Conservation (phyloP, 2,329 filamentous ascomycete species). For the Claviceps monticola region DNA sequence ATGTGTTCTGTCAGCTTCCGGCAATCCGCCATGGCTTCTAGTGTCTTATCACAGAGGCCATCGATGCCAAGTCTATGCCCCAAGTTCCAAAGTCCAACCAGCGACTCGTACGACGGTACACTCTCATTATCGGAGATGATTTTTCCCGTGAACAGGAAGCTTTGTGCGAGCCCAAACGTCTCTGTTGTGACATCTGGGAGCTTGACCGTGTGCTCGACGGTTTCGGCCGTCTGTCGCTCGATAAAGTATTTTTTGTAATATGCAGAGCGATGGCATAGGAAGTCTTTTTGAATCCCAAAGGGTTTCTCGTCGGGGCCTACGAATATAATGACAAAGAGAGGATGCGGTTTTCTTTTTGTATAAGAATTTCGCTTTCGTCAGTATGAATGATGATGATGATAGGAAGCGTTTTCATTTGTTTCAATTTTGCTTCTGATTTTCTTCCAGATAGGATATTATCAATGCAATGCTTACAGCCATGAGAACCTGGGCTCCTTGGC, state of each 20-base stretch:
- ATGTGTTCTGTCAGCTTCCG: conserved; percentile 39
- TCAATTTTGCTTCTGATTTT: not conserved
- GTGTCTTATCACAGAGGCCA: conserved; percentile 40
- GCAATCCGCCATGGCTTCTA: conserved; percentile 44
- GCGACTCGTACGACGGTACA: conserved; percentile 37
- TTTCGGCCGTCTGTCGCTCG: conserved; percentile 17
- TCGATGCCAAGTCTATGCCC: conserved; percentile 37
- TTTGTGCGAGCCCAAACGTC: conserved; percentile 41
- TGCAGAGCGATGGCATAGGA: conserved; percentile 37
- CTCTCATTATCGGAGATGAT: conserved; percentile 28
- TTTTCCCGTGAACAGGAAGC: conserved; percentile 38
- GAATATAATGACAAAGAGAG: conserved; percentile 40
- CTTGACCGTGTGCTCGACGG: conserved; percentile 35
- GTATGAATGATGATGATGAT: not conserved
- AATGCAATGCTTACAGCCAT: conserved; percentile 22
- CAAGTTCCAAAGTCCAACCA: conserved; percentile 44
- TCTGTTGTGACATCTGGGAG: conserved; percentile 34
- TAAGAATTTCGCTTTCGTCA: not conserved
- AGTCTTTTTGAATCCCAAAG: conserved; percentile 46
- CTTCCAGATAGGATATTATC: not conserved
- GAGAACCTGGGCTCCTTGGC: conserved; percentile 14
- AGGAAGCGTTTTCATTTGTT: not conserved
- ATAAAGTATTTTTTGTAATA: conserved; percentile 34
- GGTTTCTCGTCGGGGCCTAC: conserved; percentile 38
- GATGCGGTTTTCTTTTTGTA: conserved; percentile 31